Base-by-base conservation (phyloP, 2,329 filamentous ascomycete genomes). In the Colletotrichum gigasporum region DNA sequence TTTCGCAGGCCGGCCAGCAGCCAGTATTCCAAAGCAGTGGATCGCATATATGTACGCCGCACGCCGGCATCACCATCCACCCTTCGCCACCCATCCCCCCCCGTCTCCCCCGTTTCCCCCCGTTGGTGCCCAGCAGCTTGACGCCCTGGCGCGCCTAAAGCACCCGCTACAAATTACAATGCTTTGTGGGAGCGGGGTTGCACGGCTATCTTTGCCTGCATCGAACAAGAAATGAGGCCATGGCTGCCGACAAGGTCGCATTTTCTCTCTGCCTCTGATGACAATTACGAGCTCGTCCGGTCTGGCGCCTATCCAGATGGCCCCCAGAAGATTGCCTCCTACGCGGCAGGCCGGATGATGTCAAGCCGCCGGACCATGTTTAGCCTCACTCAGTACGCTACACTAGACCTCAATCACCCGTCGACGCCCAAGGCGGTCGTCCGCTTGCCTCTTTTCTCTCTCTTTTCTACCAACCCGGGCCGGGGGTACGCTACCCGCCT, bases 201-300 rank as follows among this genome's bases (percentile, higher is more conserved):
- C 16, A 42, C 18, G 39, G 28, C 35, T 24, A 42, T 63, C 35
- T 51, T 45, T 32, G 45, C 22, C 39, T 44, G 22, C 44, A 24
- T 18, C 44, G 34, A 32, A n/a, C 18, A 47, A 18, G 9, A 41
- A 45, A 47, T 41, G 39, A 51, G 30, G 6, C 47, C 39, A 60
- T 26, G 39, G 22, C 24, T 52, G 55, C 60, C 50, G 52, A 24
- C 30, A 52, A 48, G 26, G 60, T 63, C 22, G 6, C 54, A 47
- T 45, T 41, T 22, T 20, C 18, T 16, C 12, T 53, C 14, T 22
- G 35, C 7, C 11, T 41, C 12, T 28, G 18, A 11, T 53, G 54
- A 39, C 24, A 5, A 28, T 37, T n/a, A 9, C 28, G 30, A n/a
- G 37, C 22, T 20, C 45, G 12, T 18, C 32, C 37, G 34, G 45